A percentile compares a stretch with the other conserved stretches of the same genome.
These are phyloP conservation scores for Salix suchowensis DNA, from an alignment of 345 rosid genomes.

Conservation along the genomic window DNA sequence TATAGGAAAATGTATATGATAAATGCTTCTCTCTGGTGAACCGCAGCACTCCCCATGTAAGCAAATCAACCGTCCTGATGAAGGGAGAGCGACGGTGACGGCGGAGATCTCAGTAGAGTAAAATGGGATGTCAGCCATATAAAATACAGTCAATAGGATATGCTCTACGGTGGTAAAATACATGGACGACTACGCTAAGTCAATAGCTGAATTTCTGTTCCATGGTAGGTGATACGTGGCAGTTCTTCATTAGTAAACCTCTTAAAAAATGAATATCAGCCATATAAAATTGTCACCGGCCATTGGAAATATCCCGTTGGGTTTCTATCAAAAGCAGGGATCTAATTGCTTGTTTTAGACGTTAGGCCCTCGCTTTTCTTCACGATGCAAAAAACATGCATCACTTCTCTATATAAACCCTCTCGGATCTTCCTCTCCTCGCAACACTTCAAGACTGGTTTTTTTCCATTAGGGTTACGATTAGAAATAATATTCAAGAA, in stretches of 20 bases:
- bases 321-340: background rate
- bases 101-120: too few relatives aligned
- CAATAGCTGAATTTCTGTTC: background rate
- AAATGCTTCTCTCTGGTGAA: too few relatives aligned
- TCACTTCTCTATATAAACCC: background rate
- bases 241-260: background rate
- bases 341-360: background rate
- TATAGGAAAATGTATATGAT: too few relatives aligned
- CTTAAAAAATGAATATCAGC: constrained; percentile 1
- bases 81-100: too few relatives aligned
- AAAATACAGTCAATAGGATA: too few relatives aligned
- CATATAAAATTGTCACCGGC: constrained; percentile 8
- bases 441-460: too few relatives aligned
- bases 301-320: constrained; percentile 1
- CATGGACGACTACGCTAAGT: too few relatives aligned
- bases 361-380: background rate
- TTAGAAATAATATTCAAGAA: background rate
- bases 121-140: too few relatives aligned
- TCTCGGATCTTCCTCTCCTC: background rate
- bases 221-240: constrained; percentile 24
- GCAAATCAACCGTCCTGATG: too few relatives aligned
- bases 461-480: background rate
- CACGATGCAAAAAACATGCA: too few relatives aligned
- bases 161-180: too few relatives aligned
- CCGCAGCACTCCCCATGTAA: too few relatives aligned